Conservation (phyloP, 805 yeast genomes). For the Candida takata region DNA sequence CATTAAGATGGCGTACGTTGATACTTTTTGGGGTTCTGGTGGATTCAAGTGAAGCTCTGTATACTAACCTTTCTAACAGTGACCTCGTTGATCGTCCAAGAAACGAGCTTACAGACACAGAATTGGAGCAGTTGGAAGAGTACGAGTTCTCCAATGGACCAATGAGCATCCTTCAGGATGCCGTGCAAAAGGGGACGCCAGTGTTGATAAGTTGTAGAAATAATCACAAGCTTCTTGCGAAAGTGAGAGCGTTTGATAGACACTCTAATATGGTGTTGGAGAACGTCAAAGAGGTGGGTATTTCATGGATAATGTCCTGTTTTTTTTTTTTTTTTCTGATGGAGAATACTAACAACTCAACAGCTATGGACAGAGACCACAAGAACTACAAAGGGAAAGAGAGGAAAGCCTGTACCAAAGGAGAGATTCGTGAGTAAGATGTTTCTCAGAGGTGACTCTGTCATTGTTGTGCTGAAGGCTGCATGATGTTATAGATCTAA, state of each 20-base stretch:
- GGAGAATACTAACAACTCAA: neutral
- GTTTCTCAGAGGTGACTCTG: constrained; percentile 94
- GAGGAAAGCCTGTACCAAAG: constrained; percentile 54
- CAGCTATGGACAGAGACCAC: constrained; percentile 58
- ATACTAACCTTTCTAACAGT: no score
- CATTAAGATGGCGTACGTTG: no score
- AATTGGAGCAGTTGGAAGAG: constrained; percentile 77
- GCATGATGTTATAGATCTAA: constrained; percentile 6
- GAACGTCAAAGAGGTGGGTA: constrained; percentile 66
- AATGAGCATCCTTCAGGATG: constrained; percentile 75
- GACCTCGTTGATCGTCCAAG: constrained; percentile 69
- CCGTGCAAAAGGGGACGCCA: constrained; percentile 66
- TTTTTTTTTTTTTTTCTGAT: neutral
- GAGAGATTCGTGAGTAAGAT: constrained; percentile 83
- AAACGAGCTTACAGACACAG: constrained; percentile 72
- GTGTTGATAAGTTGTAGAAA: constrained; percentile 87
- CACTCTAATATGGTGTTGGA: constrained; percentile 92
- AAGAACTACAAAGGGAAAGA: constrained; percentile 59
- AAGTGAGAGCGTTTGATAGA: constrained; percentile 91
- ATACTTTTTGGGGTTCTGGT: no score
- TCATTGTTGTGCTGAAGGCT: constrained; percentile 68
- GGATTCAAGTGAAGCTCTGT: no score
- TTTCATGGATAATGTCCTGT: neutral
- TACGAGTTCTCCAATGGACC: constrained; percentile 91
- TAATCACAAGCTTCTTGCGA: constrained; percentile 84